Conservation (phyloP, 371 early-diverging fungal species). For the Coemansia sp. region DNA sequence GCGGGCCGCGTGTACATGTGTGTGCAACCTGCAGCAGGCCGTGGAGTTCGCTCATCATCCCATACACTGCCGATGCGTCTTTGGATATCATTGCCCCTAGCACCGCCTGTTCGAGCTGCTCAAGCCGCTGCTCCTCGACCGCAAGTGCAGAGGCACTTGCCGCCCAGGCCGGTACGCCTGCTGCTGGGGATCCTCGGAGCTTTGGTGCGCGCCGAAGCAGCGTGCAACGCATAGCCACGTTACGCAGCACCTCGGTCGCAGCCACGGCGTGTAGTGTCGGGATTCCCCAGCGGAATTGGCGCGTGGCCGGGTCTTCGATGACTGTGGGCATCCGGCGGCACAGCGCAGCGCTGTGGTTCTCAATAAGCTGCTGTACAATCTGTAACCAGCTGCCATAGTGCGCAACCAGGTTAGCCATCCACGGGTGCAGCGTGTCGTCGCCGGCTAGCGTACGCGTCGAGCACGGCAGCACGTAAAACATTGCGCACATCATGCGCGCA, state of each 20-base stretch:
- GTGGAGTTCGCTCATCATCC: constrained; percentile 47
- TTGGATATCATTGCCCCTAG: constrained; percentile 27
- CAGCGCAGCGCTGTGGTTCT: constrained; percentile 37
- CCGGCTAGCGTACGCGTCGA: constrained; percentile 15
- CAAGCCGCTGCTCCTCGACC: constrained; percentile 33
- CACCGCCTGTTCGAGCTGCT: constrained; percentile 33
- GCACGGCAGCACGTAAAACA: constrained; percentile 41
- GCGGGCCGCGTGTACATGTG: constrained; percentile 6
- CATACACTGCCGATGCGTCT: constrained; percentile 46
- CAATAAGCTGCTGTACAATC: constrained; percentile 37
- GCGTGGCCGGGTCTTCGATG: constrained; percentile 34
- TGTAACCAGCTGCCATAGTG: constrained; percentile 40
- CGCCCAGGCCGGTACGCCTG: constrained; percentile 15
- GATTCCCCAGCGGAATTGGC: constrained; percentile 45
- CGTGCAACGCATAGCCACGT: constrained; percentile 25
- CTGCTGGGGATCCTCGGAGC: no score
- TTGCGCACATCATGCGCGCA: constrained; percentile 34
- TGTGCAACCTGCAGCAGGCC: constrained; percentile 31
- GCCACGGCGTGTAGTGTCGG: constrained; percentile 38
- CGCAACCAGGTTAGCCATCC: constrained; percentile 10
- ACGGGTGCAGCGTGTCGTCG: not conserved
- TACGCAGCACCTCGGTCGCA: constrained; percentile 34
- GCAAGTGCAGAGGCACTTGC: not conserved
- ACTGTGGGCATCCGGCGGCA: constrained; percentile 41
- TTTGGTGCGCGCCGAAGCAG: constrained; percentile 1